phyloP scores from a whole-genome alignment of 139 green algal species.

The Ulvella scutata region DNA sequence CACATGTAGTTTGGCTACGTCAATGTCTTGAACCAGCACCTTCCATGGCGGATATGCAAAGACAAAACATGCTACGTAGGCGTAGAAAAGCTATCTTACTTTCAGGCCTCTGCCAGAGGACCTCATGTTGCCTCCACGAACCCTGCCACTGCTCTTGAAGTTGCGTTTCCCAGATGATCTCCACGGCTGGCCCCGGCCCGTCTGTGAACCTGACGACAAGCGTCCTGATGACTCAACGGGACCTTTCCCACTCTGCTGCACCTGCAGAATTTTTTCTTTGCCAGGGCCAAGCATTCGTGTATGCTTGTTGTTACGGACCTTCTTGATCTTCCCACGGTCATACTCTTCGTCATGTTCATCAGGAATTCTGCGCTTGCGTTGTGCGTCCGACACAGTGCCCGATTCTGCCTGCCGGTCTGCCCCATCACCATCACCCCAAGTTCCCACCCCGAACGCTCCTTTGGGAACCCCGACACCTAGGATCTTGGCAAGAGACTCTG shows the following conservation, averaged over 20 bases:
- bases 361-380: background rate
- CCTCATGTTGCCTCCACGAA: too few species aligned
- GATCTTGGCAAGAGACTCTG: background rate
- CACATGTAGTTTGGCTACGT: background rate
- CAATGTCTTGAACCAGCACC: background rate
- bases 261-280: conserved; percentile 12
- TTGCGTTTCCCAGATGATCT: too few species aligned
- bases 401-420: background rate
- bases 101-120: too few species aligned
- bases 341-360: conserved; percentile 49
- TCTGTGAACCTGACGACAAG: too few species aligned
- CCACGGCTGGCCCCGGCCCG: background rate
- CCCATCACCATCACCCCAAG: background rate
- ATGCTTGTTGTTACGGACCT: conserved; percentile 20
- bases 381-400: background rate
- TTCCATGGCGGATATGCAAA: too few species aligned
- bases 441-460: background rate
- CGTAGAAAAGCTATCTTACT: too few species aligned
- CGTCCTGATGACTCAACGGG: background rate
- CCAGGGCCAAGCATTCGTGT: conserved; percentile 3
- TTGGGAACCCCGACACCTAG: background rate
- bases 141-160: too few species aligned
- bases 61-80: too few species aligned
- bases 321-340: conserved; percentile 35
- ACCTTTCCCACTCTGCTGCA: background rate